These are phyloP conservation scores for Chaetomium olivaceum DNA, from an alignment of 2,329 filamentous ascomycete species.

Conservation along the genomic window DNA sequence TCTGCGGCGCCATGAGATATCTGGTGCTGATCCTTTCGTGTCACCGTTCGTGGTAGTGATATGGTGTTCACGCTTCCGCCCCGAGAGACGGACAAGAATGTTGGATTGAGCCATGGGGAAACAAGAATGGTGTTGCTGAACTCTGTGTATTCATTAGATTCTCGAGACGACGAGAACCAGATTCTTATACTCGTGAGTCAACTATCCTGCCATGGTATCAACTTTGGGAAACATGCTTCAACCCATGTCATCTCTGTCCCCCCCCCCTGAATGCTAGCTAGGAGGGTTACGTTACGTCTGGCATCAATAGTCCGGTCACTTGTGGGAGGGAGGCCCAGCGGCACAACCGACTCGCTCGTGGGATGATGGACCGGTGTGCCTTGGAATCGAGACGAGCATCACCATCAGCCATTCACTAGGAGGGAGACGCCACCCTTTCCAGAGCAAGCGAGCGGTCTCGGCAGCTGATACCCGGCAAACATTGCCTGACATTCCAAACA, in stretches of 20 bases:
- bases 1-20: conserved; percentile 18
- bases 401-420: not conserved
- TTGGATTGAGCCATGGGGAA: conserved; percentile 19
- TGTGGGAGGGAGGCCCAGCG: not conserved
- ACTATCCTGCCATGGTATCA: not conserved
- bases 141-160: not conserved
- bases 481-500: not conserved
- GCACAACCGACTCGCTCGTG: not conserved
- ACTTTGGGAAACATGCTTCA: not conserved
- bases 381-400: conserved; percentile 1
- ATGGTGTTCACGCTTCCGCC: conserved; percentile 12
- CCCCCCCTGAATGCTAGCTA: not conserved
- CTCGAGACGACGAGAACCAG: not conserved
- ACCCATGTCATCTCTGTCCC: not conserved
- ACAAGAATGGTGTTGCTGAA: not conserved
- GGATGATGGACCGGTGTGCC: not conserved
- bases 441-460: not conserved
- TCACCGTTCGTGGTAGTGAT: not conserved
- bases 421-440: not conserved
- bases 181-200: conserved; percentile 7
- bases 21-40: conserved; percentile 9
- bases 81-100: conserved; percentile 21
- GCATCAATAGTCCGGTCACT: not conserved
- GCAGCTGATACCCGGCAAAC: not conserved
- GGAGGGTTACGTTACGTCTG: not conserved